Conservation (phyloP, 176 grass and related monocot species). For the Pontederia crassipes region DNA sequence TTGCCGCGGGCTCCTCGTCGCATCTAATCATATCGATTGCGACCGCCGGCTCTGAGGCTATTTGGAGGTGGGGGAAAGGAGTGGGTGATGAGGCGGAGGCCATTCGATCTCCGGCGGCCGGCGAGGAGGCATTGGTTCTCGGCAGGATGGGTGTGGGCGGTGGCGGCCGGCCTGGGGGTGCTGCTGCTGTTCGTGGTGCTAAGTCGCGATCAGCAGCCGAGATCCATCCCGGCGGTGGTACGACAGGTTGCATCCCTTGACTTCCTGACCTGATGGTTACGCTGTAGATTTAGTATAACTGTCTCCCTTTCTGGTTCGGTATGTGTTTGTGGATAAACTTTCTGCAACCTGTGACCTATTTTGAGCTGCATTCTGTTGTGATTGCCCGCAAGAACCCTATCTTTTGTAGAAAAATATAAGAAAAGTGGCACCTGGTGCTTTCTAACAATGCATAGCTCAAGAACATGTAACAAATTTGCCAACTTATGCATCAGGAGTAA, state of each 20-base stretch:
- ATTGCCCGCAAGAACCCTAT: neutral
- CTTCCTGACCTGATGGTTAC: neutral
- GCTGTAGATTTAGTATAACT: neutral
- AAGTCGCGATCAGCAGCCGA: conserved; percentile 18
- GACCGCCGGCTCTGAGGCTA: neutral
- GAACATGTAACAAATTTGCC: no score
- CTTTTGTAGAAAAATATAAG: neutral
- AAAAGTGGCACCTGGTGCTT: neutral
- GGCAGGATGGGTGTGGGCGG: conserved; percentile 32
- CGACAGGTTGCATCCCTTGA: conserved; percentile 5
- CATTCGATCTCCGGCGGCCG: conserved; percentile 43
- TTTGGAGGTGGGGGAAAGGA: neutral
- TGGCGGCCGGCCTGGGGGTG: neutral
- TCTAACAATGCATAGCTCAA: no score
- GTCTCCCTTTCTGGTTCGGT: neutral
- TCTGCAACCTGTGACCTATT: neutral
- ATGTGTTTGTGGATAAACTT: neutral
- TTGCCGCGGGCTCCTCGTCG: neutral
- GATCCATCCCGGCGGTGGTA: neutral
- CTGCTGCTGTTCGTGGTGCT: conserved; percentile 13
- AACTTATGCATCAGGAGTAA: no score
- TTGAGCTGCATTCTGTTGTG: neutral
- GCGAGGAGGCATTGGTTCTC: conserved; percentile 43
- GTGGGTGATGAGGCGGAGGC: conserved; percentile 29
- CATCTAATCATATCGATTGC: neutral